A percentile compares a stretch with the other conserved stretches of the same genome.
Evolutionary conservation across 164 flowering plant species (phyloP).

Genomic region (Magnolia kwangsiensis): DNA sequence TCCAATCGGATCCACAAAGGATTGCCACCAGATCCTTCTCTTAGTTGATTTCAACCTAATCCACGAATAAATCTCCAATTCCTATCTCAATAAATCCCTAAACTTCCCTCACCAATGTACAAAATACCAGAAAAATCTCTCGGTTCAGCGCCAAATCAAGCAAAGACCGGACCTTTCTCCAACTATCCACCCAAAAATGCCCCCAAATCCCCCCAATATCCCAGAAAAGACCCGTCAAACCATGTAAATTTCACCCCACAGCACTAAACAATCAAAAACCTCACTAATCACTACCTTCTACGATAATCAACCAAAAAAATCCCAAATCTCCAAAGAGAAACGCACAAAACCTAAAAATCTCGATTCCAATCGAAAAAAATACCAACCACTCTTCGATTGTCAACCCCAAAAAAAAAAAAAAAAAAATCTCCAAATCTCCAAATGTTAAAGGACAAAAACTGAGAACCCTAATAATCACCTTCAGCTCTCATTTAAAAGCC

Average conservation of each 20-base stretch:
- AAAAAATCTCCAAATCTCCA: not conserved
- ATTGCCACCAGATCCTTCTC: not conserved
- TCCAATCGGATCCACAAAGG: not conserved
- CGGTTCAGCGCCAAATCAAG: not conserved
- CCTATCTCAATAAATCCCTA: not conserved
- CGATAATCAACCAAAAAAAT: no score
- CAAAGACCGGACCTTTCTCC: not conserved
- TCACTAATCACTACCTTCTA: no score
- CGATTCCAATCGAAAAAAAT: not conserved
- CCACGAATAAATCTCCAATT: not conserved
- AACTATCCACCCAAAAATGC: not conserved
- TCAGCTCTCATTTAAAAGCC: not conserved
- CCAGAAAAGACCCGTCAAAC: not conserved
- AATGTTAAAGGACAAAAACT: not conserved
- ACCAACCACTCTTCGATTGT: not conserved
- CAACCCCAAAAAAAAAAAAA: not conserved
- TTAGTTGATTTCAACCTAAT: slow-evolving; percentile 8
- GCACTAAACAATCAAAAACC: not conserved
- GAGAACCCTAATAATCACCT: not conserved
- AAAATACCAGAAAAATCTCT: not conserved
- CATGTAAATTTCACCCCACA: not conserved
- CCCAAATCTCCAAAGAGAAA: not conserved
- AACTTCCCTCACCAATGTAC: not conserved
- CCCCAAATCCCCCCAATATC: not conserved
- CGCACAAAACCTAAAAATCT: not conserved